A percentile compares a stretch with the other conserved stretches of the same genome.
phyloP scores from a whole-genome alignment of 257 asterid genomes.

The Euphrasia confusa region DNA sequence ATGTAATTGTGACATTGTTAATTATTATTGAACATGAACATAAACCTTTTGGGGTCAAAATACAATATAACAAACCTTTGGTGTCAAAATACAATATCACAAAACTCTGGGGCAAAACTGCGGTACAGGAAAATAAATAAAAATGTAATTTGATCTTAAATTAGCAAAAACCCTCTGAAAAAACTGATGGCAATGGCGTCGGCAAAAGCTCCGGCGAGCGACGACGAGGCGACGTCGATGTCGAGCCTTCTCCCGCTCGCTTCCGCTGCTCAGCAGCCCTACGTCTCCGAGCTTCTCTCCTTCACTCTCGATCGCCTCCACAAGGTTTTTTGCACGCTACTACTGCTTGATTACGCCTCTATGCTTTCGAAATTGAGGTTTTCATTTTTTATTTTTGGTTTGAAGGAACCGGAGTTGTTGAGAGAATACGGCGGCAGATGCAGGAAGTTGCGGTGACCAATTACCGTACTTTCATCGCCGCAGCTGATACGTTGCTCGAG shows the following conservation, averaged over 20 bases:
- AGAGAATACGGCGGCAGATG: constrained; percentile 77
- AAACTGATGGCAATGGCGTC: constrained; percentile 38
- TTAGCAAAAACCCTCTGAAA: constrained; percentile 15
- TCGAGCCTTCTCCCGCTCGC: constrained; percentile 56
- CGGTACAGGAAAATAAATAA: background rate
- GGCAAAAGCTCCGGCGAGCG: constrained; percentile 36
- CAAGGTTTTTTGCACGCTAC: constrained; percentile 35
- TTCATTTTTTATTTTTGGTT: background rate
- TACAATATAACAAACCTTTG: constrained; percentile 19
- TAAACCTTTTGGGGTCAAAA: constrained; percentile 1
- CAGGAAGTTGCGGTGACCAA: constrained; percentile 80
- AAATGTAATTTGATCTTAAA: background rate
- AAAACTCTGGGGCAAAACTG: too few relatives aligned
- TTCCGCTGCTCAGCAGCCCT: constrained; percentile 63
- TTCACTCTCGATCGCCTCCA: constrained; percentile 84
- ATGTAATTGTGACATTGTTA: background rate
- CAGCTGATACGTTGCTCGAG: constrained; percentile 64
- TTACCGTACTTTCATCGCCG: constrained; percentile 64
- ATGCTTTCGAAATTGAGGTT: background rate
- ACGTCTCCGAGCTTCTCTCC: constrained; percentile 72
- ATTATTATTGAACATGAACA: background rate
- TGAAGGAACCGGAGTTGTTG: constrained; percentile 69
- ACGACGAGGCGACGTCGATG: constrained; percentile 30
- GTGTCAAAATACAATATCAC: constrained; percentile 6
- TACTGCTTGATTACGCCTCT: constrained; percentile 1